These are phyloP conservation scores for Colletotrichum noveboracense DNA, from an alignment of 2,329 filamentous ascomycete species.

Conservation along the genomic window DNA sequence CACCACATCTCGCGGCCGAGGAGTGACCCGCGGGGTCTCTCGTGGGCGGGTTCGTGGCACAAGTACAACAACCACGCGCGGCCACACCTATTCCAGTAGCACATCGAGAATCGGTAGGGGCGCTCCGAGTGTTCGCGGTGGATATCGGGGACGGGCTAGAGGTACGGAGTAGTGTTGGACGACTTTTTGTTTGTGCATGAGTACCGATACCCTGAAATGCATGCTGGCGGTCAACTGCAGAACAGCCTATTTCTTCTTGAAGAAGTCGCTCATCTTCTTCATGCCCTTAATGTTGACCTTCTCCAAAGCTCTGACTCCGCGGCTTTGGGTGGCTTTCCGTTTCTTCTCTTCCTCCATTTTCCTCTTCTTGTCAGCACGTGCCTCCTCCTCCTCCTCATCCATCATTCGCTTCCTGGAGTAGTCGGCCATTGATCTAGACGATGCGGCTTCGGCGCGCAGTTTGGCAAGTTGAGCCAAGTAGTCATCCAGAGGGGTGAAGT, in stretches of 20 bases:
- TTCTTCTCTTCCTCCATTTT: conserved; percentile 90
- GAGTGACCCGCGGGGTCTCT: conserved; percentile 9
- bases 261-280: conserved; percentile 97
- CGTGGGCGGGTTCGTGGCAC: conserved; percentile 12
- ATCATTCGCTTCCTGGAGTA: conserved; percentile 72
- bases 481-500: conserved; percentile 74
- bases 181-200: conserved; percentile 9
- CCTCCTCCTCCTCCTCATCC: conserved; percentile 71
- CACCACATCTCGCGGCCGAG: conserved; percentile 18
- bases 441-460: conserved; percentile 73
- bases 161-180: conserved; percentile 9
- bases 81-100: conserved; percentile 17
- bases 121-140: conserved; percentile 18
- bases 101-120: conserved; percentile 23
- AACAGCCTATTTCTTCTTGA: conserved; percentile 67
- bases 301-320: conserved; percentile 78
- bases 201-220: conserved; percentile 20
- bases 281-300: conserved; percentile 93
- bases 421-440: conserved; percentile 70
- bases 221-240: neutral
- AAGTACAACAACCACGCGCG: conserved; percentile 13
- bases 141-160: conserved; percentile 19
- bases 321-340: conserved; percentile 76
- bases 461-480: conserved; percentile 72
- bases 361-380: conserved; percentile 78